Evolutionary conservation across 2,329 filamentous ascomycete species (phyloP).

Genomic region (Colletotrichum trifolii): DNA sequence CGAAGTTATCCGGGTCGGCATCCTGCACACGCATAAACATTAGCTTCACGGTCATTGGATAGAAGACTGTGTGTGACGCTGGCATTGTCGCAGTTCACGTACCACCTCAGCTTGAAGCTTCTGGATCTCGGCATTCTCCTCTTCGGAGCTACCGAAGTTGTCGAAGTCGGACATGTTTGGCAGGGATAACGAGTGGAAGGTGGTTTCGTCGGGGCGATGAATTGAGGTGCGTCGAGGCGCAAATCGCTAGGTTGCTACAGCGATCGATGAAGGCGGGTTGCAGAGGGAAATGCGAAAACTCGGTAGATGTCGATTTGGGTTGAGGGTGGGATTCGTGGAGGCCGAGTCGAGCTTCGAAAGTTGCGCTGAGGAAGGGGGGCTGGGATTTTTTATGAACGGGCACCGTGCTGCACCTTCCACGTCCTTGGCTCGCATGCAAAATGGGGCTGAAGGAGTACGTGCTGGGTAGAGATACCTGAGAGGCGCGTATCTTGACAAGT

Average conservation of each 20-base stretch:
- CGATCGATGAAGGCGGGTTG: slow-evolving; percentile 13
- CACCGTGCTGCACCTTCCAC: slow-evolving; percentile 14
- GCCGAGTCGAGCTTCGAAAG: slow-evolving; percentile 25
- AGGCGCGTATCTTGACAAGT: slow-evolving; percentile 29
- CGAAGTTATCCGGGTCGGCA: slow-evolving; percentile 87
- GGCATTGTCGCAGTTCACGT: slow-evolving; percentile 50
- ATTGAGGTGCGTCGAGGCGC: background rate
- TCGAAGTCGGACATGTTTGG: slow-evolving; percentile 75
- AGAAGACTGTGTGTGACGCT: slow-evolving; percentile 6
- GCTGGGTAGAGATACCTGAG: slow-evolving; percentile 21
- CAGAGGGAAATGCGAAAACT: slow-evolving; percentile 22
- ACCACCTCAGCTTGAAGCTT: slow-evolving; percentile 84
- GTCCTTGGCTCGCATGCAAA: slow-evolving; percentile 14
- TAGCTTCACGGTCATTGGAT: slow-evolving; percentile 8
- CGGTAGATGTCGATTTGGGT: slow-evolving; percentile 28
- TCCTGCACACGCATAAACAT: slow-evolving; percentile 54
- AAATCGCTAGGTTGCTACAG: slow-evolving; percentile 1
- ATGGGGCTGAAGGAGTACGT: slow-evolving; percentile 33
- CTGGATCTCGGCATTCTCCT: slow-evolving; percentile 85
- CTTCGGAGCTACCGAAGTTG: slow-evolving; percentile 78
- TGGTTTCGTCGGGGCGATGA: too few species aligned
- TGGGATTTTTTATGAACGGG: slow-evolving; percentile 35
- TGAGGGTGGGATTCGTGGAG: slow-evolving; percentile 25
- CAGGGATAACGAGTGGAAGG: slow-evolving; percentile 24
- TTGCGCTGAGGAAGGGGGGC: slow-evolving; percentile 33